A percentile compares a stretch with the other conserved stretches of the same genome.
Conservation (phyloP, 1,284 basidiomycete species). For the Pseudozyma sp. region DNA sequence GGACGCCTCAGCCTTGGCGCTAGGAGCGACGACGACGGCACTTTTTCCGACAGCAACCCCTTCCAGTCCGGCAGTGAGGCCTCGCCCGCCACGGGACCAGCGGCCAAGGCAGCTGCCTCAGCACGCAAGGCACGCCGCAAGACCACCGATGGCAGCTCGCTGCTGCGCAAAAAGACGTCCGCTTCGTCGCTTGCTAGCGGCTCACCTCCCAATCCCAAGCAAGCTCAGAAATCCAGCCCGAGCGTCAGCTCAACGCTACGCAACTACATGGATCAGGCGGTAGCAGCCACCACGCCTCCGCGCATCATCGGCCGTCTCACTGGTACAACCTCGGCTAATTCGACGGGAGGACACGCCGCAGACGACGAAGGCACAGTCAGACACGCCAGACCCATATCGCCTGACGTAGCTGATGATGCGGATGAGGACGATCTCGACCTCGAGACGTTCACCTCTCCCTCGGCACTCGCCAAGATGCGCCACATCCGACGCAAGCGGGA, state of each 20-base stretch:
- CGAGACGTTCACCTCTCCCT: constrained; percentile 34
- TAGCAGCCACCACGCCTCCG: constrained; percentile 44
- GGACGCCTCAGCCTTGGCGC: constrained; percentile 39
- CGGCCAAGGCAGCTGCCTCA: constrained; percentile 41
- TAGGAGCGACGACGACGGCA: constrained; percentile 58
- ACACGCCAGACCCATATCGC: neutral
- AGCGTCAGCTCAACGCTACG: constrained; percentile 11
- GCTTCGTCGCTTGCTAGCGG: constrained; percentile 3
- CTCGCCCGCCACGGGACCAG: constrained; percentile 53
- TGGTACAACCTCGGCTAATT: constrained; percentile 20
- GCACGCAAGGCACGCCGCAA: constrained; percentile 34
- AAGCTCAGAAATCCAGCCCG: constrained; percentile 10
- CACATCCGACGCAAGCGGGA: constrained; percentile 27
- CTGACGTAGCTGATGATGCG: constrained; percentile 20
- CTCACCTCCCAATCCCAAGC: constrained; percentile 20
- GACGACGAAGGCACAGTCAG: constrained; percentile 23
- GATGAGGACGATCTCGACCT: constrained; percentile 30
- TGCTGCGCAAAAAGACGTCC: constrained; percentile 36
- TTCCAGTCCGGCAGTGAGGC: constrained; percentile 72
- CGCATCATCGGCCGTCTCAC: constrained; percentile 37
- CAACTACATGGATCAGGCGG: constrained; percentile 56
- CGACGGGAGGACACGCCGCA: constrained; percentile 20
- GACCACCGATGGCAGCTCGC: constrained; percentile 32
- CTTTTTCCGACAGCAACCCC: constrained; percentile 73
- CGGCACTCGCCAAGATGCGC: constrained; percentile 42